Percentiles rank a stretch among this genome's conserved stretches.
phyloP scores from a whole-genome alignment of 2,329 filamentous ascomycete species.

The Pseudopyrenochaeta lycopersici region DNA sequence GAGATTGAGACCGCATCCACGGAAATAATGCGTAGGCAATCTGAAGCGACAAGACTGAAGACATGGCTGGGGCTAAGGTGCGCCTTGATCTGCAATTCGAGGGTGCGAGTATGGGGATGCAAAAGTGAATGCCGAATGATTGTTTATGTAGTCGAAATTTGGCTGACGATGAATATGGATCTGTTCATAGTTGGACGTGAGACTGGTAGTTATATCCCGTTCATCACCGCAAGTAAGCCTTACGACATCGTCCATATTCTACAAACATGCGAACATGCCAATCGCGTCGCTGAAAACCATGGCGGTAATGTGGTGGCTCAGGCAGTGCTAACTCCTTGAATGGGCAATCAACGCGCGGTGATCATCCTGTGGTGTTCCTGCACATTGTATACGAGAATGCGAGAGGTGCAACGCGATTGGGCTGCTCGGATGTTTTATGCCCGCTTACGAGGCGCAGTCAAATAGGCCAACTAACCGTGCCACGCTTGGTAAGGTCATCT shows the following conservation, averaged over 20 bases:
- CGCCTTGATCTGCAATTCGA: neutral
- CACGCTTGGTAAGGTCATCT: too few relatives aligned
- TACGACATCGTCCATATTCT: neutral
- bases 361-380: neutral
- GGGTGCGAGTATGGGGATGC: neutral
- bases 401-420: neutral
- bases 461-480: too few relatives aligned
- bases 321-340: neutral
- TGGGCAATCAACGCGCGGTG: neutral
- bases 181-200: neutral
- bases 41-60: slow-evolving; percentile 11
- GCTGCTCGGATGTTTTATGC: neutral
- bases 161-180: neutral
- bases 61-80: slow-evolving; percentile 3
- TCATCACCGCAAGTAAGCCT: neutral
- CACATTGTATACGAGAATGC: neutral
- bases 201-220: neutral
- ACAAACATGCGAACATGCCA: slow-evolving; percentile 4
- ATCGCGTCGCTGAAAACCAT: neutral
- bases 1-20: slow-evolving; percentile 1
- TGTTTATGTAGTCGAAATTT: neutral
- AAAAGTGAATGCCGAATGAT: neutral
- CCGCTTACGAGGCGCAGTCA: neutral
- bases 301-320: slow-evolving; percentile 4
- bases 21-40: slow-evolving; percentile 12